Evolutionary conservation across 805 yeast species (phyloP).

Genomic region (Saccharomyces mikatae): DNA sequence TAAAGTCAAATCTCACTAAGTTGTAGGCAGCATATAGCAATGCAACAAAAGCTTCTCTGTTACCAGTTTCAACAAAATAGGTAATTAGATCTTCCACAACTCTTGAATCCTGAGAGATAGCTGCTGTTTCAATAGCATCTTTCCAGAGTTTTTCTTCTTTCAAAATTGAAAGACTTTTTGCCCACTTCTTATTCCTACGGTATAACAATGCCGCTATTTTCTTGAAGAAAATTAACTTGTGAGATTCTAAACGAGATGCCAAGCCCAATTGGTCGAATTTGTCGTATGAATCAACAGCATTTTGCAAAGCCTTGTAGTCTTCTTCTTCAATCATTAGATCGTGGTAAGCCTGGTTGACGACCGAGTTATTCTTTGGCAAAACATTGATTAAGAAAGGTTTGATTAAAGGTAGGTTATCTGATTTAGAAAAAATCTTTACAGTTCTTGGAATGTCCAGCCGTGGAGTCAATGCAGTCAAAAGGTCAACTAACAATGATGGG

Average conservation of each 20-base stretch:
- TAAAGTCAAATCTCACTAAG: conserved; percentile 70
- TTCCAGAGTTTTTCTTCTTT: conserved; percentile 92
- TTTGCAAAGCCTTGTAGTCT: conserved; percentile 82
- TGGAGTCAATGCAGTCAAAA: conserved; percentile 74
- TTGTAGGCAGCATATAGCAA: conserved; percentile 80
- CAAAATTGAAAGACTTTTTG: conserved; percentile 76
- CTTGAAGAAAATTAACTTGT: conserved; percentile 84
- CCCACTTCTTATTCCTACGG: conserved; percentile 90
- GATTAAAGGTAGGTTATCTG: conserved; percentile 92
- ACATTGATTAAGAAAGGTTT: conserved; percentile 92
- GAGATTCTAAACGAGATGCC: conserved; percentile 89
- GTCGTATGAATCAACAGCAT: conserved; percentile 82
- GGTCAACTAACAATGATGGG: conserved; percentile 82
- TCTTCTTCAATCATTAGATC: conserved; percentile 93
- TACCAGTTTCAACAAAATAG: conserved; percentile 94
- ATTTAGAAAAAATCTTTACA: conserved; percentile 86
- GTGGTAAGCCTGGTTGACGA: conserved; percentile 92
- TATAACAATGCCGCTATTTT: conserved; percentile 91
- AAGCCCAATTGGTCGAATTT: conserved; percentile 87
- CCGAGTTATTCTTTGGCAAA: conserved; percentile 78
- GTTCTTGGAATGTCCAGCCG: conserved; percentile 92
- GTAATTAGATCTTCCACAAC: conserved; percentile 82
- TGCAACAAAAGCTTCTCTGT: conserved; percentile 90
- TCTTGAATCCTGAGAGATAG: conserved; percentile 66
- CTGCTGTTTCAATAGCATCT: conserved; percentile 88